Evolutionary conservation across 2,329 filamentous ascomycete genomes (phyloP).

Genomic region (Pezicula carpinea): DNA sequence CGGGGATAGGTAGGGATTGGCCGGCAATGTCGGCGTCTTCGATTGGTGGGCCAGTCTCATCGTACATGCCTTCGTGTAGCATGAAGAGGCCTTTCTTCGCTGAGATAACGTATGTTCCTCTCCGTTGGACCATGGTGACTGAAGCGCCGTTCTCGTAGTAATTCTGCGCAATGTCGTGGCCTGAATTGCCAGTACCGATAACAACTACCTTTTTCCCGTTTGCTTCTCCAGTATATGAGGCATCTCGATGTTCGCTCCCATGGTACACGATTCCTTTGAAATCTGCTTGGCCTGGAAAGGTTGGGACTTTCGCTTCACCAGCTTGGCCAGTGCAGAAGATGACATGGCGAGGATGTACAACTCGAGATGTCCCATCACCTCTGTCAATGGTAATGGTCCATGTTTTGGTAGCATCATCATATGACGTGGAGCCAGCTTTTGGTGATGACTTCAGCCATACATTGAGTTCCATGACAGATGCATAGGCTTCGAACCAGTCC

Average conservation of each 20-base stretch:
- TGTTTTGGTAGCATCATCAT: conserved; percentile 40
- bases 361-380: conserved; percentile 36
- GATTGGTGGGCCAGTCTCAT: conserved; percentile 38
- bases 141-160: conserved; percentile 61
- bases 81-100: conserved; percentile 41
- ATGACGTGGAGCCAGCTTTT: conserved; percentile 34
- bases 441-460: conserved; percentile 56
- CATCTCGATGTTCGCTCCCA: conserved; percentile 54
- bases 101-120: conserved; percentile 59
- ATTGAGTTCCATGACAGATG: conserved; percentile 60
- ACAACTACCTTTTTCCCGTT: conserved; percentile 57
- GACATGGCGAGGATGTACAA: conserved; percentile 41
- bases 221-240: conserved; percentile 32
- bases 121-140: conserved; percentile 67
- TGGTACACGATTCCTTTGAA: conserved; percentile 59
- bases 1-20: conserved; percentile 50
- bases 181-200: conserved; percentile 64
- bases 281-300: conserved; percentile 41
- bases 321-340: conserved; percentile 48
- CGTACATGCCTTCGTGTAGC: conserved; percentile 37
- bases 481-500: conserved; percentile 65
- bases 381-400: conserved; percentile 53
- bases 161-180: conserved; percentile 65
- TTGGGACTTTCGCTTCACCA: conserved; percentile 45
- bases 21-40: conserved; percentile 62